phyloP scores from a whole-genome alignment of 1,284 basidiomycete genomes.

The Heimioporus punctisporus region DNA sequence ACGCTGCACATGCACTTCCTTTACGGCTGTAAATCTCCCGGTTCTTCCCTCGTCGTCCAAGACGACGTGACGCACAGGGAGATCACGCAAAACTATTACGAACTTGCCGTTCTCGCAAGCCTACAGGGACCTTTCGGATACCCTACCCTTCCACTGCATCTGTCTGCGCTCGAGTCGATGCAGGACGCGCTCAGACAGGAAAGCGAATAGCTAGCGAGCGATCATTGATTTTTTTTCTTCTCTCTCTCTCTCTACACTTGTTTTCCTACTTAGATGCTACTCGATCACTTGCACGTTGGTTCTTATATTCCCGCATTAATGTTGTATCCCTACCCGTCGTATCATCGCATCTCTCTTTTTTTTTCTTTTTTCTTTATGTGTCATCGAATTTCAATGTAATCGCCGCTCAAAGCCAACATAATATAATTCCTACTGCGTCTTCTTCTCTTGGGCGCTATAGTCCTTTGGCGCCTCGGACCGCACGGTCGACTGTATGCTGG shows the following conservation, averaged over 20 bases:
- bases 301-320: constrained; percentile 16
- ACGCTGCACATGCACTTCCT: constrained; percentile 68
- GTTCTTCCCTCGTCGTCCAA: constrained; percentile 37
- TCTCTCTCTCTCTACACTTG: too few species aligned
- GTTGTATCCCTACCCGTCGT: constrained; percentile 31
- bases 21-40: constrained; percentile 43
- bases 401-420: constrained; percentile 19
- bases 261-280: constrained; percentile 15
- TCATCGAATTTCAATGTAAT: constrained; percentile 22
- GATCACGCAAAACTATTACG: constrained; percentile 67
- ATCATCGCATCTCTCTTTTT: constrained; percentile 23
- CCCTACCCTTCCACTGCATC: constrained; percentile 63
- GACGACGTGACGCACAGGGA: constrained; percentile 51
- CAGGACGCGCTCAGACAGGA: constrained; percentile 37
- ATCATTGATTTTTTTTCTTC: not conserved
- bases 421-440: constrained; percentile 63
- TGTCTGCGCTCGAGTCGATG: constrained; percentile 69
- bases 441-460: constrained; percentile 72
- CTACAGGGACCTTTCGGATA: constrained; percentile 50
- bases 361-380: constrained; percentile 24
- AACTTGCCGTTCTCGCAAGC: constrained; percentile 61
- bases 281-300: constrained; percentile 10
- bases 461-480: constrained; percentile 65
- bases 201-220: constrained; percentile 15
- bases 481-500: constrained; percentile 76